Percentiles rank a stretch among this genome's conserved stretches.
Conservation (phyloP, 2,329 filamentous ascomycete species). For the Venturia pyrina region DNA sequence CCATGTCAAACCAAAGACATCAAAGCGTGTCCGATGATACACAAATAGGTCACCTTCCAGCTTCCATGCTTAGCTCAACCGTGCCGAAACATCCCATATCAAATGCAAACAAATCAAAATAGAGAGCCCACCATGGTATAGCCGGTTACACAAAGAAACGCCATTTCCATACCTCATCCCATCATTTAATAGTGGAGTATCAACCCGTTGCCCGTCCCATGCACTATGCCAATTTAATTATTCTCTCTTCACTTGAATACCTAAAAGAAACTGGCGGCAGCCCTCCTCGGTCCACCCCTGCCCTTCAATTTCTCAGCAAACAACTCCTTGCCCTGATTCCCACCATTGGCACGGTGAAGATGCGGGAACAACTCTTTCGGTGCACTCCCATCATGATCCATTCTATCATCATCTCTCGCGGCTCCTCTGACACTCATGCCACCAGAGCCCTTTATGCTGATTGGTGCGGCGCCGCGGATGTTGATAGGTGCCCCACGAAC, state of each 20-base stretch:
- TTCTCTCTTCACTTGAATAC: not conserved
- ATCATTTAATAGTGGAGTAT: not conserved
- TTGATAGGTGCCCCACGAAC: conserved; percentile 15
- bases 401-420: conserved; percentile 15
- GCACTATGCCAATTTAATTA: not conserved
- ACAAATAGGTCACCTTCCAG: not conserved
- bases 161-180: not conserved
- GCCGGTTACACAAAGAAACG: not conserved
- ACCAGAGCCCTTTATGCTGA: conserved; percentile 4
- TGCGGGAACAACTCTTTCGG: conserved; percentile 24
- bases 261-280: conserved; percentile 20
- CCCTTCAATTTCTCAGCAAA: conserved; percentile 24
- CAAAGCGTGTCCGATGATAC: not conserved
- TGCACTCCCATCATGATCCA: not conserved
- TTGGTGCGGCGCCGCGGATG: not conserved
- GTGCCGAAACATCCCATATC: not conserved
- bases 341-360: conserved; percentile 16
- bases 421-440: conserved; percentile 25
- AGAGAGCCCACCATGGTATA: not conserved
- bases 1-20: not conserved
- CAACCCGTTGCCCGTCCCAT: not conserved
- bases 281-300: conserved; percentile 20
- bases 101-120: not conserved
- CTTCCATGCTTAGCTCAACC: not conserved
- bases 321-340: conserved; percentile 21